Evolutionary conservation across 208 protist genomes (phyloP), one percentile per base, ranked within the genome.

Genomic region (Acanthamoeba pearcei): DNA sequence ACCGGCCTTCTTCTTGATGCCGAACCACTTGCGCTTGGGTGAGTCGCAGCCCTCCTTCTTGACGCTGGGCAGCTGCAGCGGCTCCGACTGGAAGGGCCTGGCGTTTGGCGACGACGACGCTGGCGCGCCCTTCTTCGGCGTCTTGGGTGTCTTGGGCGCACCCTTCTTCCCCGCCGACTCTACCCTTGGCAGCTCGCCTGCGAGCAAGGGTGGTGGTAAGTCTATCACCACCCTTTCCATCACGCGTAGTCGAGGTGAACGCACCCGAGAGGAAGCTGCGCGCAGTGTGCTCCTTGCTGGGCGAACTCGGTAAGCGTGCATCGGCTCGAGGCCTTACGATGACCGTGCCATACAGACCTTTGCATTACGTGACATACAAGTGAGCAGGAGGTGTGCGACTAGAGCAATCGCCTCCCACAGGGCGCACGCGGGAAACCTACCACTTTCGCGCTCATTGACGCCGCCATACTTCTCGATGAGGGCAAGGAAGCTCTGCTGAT

Each of bases 391-490:
- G 72, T 53, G 35, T 22, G 29, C 32, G 22, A 60, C 38, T 42
- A 42, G 38, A 42, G 38, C 38, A 42, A 42, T 42, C 38, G 4
- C 38, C 3, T 5, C 66, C 10, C 29, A 13, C 66, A n/a, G 66
- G 10, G n/a, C 10, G 66, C 66, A 72, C 24, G 10, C 22, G 8
- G 24, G 49, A 53, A 62, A 27, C 62, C 17, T 83, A 83, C 76
- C 76, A 19, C 42, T 83, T 27, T 83, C 42, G 22, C 76, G 9
- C 19, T 83, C 76, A 55, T 83, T 53, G 38, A 83, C 76, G 35
- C 76, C 76, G 42, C 76, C 76, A 32, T 83, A 83, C 76, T 83
- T 83, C 8, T 83, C 76, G 42, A 83, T 83, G 76, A 83, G 35
- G 46, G 22, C 22, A 12, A 55, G 46, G 76, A 83, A 83, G 76